Evolutionary conservation across 306 rosid species (phyloP).

Genomic region (Luffa acutangula): DNA sequence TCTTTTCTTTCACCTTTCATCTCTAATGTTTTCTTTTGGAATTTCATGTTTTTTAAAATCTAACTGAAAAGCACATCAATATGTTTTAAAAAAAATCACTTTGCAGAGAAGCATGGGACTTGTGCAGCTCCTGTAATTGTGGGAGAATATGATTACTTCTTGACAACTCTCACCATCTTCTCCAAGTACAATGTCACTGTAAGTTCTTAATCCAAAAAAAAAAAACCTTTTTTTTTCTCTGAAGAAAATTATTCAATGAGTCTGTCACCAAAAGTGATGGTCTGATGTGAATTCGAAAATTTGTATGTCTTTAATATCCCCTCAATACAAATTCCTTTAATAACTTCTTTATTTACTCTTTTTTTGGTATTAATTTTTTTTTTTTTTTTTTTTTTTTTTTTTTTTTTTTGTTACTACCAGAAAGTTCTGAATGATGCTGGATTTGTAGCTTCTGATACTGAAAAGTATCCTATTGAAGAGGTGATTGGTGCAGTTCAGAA

Average conservation of each 20-base stretch:
- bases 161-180: not conserved
- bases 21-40: not conserved
- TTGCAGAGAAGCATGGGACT: not conserved
- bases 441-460: not conserved
- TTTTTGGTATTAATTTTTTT: no score
- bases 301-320: no score
- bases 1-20: not conserved
- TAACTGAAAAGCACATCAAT: no score
- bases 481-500: not conserved
- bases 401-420: not conserved
- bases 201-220: not conserved
- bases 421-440: conserved; percentile 1
- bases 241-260: no score
- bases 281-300: no score
- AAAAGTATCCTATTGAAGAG: not conserved
- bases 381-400: no score
- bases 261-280: no score
- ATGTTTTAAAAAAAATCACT: no score
- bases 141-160: conserved; percentile 4
- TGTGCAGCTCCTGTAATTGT: not conserved
- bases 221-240: no score
- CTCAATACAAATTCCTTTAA: no score
- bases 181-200: conserved; percentile 6
- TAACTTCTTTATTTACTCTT: no score
- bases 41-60: not conserved